Base-by-base conservation (phyloP, 176 grass and related monocot species). In the Guadua angustifolia region DNA sequence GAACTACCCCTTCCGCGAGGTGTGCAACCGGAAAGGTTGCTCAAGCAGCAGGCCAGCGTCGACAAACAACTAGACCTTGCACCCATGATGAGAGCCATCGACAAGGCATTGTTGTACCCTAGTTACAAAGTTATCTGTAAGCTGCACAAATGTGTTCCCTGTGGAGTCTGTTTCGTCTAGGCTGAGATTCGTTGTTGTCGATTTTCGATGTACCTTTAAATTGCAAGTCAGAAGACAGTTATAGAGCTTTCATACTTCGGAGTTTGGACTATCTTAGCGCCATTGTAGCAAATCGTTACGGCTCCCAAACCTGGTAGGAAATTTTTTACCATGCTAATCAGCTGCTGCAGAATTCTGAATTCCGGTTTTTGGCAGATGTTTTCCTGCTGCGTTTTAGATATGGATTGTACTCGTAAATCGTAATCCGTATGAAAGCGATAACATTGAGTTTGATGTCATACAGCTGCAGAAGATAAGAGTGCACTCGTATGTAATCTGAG, bases 1-100 rank as follows among this genome's bases (percentile, higher is more conserved):
- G 53, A 98, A 93, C 81, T 98, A 98, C 26, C 93, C 95, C 2
- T 98, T 98, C 56, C 95, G 91, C 74, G 88, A 71, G 0, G 82
- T 83, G 35, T 98, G 95, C 77, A 95, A 95, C 69, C 56, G 95
- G 38, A 98, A 95, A 84, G 95, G 95, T 26, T 95, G 93, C 64
- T 82, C 82, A 32, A 90, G 84, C 49, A 83, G 65, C 61, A 92
- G 65, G 86, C 87, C 90, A 0, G n/a, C 67, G 45, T 17, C 92
- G 4, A 42, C 80, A 14, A 79, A 80, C 24, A 88, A 87, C 38
- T 86, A 87, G 71, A 64, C 53, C 1, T 24, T n/a, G 3, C 66
- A 11, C 45, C 43, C 33, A 15, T 61, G 45, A 51, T 47, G 38
- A 19, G 29, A 68, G 21, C 9, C 19, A 4, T 63, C 3, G 6